These are phyloP conservation scores for Pseudonitzschia delicatissima DNA, from an alignment of 108 stramenopile genomes.

Conservation along the genomic window DNA sequence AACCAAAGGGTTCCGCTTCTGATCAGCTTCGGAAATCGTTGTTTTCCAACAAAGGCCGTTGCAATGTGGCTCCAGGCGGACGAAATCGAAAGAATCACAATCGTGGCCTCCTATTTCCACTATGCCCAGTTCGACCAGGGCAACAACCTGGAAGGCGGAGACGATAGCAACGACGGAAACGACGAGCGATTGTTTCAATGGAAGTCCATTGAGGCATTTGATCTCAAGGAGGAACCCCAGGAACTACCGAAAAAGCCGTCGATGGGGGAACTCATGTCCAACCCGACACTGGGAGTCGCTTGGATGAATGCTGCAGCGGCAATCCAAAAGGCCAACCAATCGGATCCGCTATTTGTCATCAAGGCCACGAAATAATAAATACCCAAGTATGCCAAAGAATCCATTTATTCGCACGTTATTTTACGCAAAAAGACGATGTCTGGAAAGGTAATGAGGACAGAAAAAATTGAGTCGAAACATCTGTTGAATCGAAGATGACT, in stretches of 20 bases:
- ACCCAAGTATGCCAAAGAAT: too few species aligned
- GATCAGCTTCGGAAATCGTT: constrained; percentile 70
- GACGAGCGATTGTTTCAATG: constrained; percentile 30
- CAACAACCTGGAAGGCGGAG: neutral
- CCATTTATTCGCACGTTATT: too few species aligned
- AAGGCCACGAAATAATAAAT: constrained; percentile 46
- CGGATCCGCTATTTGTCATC: constrained; percentile 77
- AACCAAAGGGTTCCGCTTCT: constrained; percentile 65
- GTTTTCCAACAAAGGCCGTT: constrained; percentile 79
- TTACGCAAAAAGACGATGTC: too few species aligned
- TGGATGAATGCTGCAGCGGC: constrained; percentile 66
- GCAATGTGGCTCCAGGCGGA: constrained; percentile 80
- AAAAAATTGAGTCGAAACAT: too few species aligned
- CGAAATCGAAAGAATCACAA: constrained; percentile 64
- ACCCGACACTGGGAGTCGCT: constrained; percentile 51
- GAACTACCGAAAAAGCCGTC: constrained; percentile 47
- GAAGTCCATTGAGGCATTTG: constrained; percentile 60
- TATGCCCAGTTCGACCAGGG: constrained; percentile 32
- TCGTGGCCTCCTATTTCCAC: constrained; percentile 70
- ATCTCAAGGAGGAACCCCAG: constrained; percentile 41
- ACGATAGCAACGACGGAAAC: neutral
- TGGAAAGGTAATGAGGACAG: too few species aligned
- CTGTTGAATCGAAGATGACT: too few species aligned
- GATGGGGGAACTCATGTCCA: constrained; percentile 43
- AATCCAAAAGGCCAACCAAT: constrained; percentile 45